Base-by-base conservation (phyloP, 768 basidiomycete species). In the Amanita molliuscula region DNA sequence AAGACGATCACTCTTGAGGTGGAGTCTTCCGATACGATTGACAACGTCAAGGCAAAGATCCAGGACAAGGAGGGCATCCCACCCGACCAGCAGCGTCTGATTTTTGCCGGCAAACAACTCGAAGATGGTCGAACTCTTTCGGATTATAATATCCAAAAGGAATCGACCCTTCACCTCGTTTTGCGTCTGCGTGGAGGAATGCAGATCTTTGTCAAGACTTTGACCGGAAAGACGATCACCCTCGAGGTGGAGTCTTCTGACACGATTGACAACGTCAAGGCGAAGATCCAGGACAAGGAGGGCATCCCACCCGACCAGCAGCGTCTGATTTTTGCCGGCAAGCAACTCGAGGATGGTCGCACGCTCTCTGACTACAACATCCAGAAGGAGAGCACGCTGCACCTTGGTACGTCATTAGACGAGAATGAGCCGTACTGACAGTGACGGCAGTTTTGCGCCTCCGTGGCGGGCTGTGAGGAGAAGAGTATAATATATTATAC, bases 281-380 rank as follows among this genome's bases (percentile, higher is more conserved):
- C 76, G 16, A 84, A 82, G 70, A 83, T 83, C 51, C 82, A 83
- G 62, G 83, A 84, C 66, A 84, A 84, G 74, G 83, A 83, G 55
- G 82, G 78, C 6, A 64, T 68, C 21, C 38, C 38, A 2, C 38
- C 38, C 4, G 38, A 40, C 20, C 20, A 23, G 34, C 61, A 82
- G 82, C 52, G 81, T 82, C 62, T 83, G 82, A 87, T 82, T 67
- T 91, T 89, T 58, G 88, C 88, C 46, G 88, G 89, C 31, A 90
- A 91, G 73, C 88, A 90, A 63, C 70, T 90, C n/a, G 88, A 92
- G 62, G 89, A 92, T 53, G 89, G 88, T 5, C 81, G 88, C 38
- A 91, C 88, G 0, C 73, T 89, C 7, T 75, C 77, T 0, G 79
- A 82, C 53, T 81, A 82, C 60, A 81, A 81, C 58, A 81, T 81